Conservation (phyloP, 495 filamentous ascomycete species). For the Penicillium soppii region DNA sequence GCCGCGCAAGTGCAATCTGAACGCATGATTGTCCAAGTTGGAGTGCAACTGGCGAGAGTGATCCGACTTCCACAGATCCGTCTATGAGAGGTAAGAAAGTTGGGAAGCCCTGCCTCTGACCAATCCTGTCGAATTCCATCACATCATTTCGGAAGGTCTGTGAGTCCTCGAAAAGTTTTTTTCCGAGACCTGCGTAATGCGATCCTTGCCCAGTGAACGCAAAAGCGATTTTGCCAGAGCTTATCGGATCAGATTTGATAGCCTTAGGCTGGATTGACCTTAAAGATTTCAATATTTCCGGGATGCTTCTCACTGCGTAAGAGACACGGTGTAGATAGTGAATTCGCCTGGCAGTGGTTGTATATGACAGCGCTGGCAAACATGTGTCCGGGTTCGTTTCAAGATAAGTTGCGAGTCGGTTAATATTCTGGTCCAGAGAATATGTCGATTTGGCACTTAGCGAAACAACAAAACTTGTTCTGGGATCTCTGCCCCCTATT, state of each 20-base stretch:
- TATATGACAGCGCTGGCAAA: constrained; percentile 63
- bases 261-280: not conserved
- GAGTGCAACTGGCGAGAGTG: constrained; percentile 61
- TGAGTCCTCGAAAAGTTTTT: constrained; percentile 23
- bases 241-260: not conserved
- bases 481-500: not conserved
- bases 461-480: not conserved
- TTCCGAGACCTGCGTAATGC: constrained; percentile 38
- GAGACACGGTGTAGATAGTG: constrained; percentile 59
- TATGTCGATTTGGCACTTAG: not conserved
- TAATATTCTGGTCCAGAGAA: constrained; percentile 31
- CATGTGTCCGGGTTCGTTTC: constrained; percentile 42
- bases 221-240: constrained; percentile 44
- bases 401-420: constrained; percentile 42
- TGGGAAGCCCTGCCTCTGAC: constrained; percentile 27
- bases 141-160: constrained; percentile 25
- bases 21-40: constrained; percentile 70
- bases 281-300: not conserved
- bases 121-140: constrained; percentile 24
- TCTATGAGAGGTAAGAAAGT: constrained; percentile 9
- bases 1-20: constrained; percentile 72
- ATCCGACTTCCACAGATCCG: not conserved
- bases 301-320: constrained; percentile 1
- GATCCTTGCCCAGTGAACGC: constrained; percentile 72
- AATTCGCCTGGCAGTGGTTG: constrained; percentile 68